Base-by-base conservation (phyloP, 495 filamentous ascomycete genomes). In the Talaromyces nanjingensis region DNA sequence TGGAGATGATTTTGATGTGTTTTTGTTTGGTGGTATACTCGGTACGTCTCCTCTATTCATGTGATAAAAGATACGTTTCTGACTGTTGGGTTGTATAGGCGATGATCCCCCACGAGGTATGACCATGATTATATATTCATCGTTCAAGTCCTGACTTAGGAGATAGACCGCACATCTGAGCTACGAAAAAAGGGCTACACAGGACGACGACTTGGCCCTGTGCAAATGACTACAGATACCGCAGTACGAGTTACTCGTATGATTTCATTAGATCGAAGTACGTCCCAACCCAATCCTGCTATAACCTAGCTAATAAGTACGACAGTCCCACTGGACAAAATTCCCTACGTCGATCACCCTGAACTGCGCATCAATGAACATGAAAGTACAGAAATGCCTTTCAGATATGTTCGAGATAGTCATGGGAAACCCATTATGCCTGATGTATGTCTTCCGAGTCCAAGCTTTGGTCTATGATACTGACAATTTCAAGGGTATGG, bases 201-300 rank as follows among this genome's bases (percentile, higher is more conserved):
- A 66, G 92, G 93, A 53, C 88, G 94, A 62, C 84, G 93, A 65
- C 80, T 98, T 53, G 96, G 96, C 0, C 91, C 93, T 16, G 86
- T 92, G 68, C 94, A 98, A 75, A 98, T 98, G 94, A 98, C 94
- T 8, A 98, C 94, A 0, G 94, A 98, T 74, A 98, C 94, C 18
- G 94, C 94, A 1, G 94, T 96, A 37, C 82, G 94, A 64, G 94
- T 97, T 9, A 97, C 94, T 42, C 85, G 96, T 63, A 85, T 96
- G 71, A 89, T 98, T 16, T 84, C 93, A 9, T 88, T 96, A 65
- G 85, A 91, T 55, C 88, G 90, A 78, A 81, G 93, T 96, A 69
- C 67, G 79, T 20, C 18, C 5, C 56, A 25, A 42, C 52, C 4
- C 42, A 7, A 20, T 61, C 34, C 53, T 9, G 8, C 16, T 20